Evolutionary conservation across 1,284 basidiomycete species (phyloP).

Genomic region (Spongispora temasekensis): DNA sequence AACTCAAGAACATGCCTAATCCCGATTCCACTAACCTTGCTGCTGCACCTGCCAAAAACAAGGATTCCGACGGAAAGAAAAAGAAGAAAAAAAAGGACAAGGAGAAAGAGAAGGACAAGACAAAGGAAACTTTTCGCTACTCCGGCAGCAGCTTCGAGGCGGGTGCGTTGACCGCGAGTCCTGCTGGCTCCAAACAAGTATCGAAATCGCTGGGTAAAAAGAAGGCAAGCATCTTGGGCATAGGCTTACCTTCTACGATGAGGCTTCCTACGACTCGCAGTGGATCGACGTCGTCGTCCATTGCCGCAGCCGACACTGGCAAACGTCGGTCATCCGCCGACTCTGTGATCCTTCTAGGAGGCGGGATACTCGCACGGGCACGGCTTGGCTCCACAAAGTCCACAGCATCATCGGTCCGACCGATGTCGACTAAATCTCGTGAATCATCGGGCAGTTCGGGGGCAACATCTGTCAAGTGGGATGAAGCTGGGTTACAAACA

Average conservation of each 20-base stretch:
- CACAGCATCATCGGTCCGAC: constrained; percentile 56
- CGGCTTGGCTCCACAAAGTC: constrained; percentile 51
- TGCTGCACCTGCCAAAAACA: constrained; percentile 29
- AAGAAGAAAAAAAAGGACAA: constrained; percentile 29
- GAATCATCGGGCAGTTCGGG: constrained; percentile 49
- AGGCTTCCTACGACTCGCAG: constrained; percentile 51
- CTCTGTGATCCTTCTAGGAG: constrained; percentile 36
- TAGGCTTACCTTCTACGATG: constrained; percentile 47
- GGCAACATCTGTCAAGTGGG: constrained; percentile 58
- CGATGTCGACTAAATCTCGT: constrained; percentile 55
- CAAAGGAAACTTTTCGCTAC: constrained; percentile 39
- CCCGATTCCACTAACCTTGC: constrained; percentile 32
- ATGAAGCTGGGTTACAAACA: constrained; percentile 59
- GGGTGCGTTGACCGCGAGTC: constrained; percentile 50
- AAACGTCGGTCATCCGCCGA: constrained; percentile 47
- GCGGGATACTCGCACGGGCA: constrained; percentile 32
- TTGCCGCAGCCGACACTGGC: constrained; percentile 14
- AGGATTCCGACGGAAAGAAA: constrained; percentile 38
- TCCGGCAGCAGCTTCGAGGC: constrained; percentile 68
- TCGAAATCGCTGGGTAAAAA: constrained; percentile 47
- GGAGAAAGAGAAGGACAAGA: constrained; percentile 33
- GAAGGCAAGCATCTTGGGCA: constrained; percentile 60
- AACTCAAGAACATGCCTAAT: constrained; percentile 45
- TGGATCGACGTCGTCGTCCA: constrained; percentile 43
- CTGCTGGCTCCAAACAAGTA: constrained; percentile 28